phyloP scores from a whole-genome alignment of 1,139 yeast species.

The Diutina ranongensis region DNA sequence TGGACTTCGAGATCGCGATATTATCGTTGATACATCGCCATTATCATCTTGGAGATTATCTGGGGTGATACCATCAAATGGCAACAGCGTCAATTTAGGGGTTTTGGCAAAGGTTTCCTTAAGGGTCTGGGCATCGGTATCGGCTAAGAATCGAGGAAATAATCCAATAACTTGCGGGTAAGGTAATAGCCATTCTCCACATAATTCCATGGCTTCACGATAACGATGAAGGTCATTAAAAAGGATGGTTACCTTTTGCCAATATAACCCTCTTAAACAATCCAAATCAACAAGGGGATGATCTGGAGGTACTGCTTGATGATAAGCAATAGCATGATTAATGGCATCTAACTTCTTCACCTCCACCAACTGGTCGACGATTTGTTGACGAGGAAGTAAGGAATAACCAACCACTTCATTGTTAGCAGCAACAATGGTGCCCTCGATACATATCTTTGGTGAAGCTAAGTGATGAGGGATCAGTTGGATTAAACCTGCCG shows the following conservation, averaged over 20 bases:
- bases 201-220: neutral
- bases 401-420: neutral
- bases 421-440: neutral
- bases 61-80: neutral
- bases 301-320: neutral
- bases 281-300: neutral
- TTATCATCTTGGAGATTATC: neutral
- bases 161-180: neutral
- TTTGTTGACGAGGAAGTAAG: neutral
- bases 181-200: constrained; percentile 1
- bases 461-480: neutral
- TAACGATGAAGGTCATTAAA: neutral
- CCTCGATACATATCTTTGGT: neutral
- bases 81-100: neutral
- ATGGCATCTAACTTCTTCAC: neutral
- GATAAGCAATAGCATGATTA: neutral
- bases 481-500: neutral
- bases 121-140: neutral
- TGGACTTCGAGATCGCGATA: neutral
- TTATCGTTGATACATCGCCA: neutral
- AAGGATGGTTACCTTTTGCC: neutral
- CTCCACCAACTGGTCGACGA: neutral
- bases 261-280: neutral
- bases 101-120: neutral
- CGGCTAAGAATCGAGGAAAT: neutral